Evolutionary conservation across 2,329 filamentous ascomycete species (phyloP), one percentile per base, ranked within the genome.

Genomic region (Lasiodiplodia sp.): DNA sequence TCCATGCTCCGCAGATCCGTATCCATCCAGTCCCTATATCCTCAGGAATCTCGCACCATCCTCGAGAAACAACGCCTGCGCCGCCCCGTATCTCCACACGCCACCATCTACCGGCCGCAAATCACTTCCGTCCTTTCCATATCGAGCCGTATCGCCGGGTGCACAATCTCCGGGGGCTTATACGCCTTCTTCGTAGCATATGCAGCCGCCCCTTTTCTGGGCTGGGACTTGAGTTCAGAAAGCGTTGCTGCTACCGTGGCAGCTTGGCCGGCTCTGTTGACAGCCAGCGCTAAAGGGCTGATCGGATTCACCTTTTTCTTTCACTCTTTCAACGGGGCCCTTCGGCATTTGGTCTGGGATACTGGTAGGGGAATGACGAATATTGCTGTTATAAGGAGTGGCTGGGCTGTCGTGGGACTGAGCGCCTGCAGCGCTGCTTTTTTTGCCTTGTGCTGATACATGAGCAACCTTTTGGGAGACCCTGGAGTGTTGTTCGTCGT

Each of bases 111-210:
- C 89, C 87, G 89, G 80, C 88, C 91, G 70, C 89, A 93, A 81
- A 92, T 97, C 83, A 96, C 93, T 74, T 97, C 90, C 91, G 90
- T 92, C 81, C 86, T 87, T 73, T 90, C 89, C 74, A 89, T 85
- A 69, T 86, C 92, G 82, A 92, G 93, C 84, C 93, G 94, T 76
- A 89, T 97, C 83, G 95, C 93, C n/a, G 94, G 93, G 75, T 82
- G 86, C 77, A 81, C 86, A 70, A 86, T 96, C 73, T 90, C 90
- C 70, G 92, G 91, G 72, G 82, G 85, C 58, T 86, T 97, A 71
- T 97, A 97, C 87, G 81, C 88, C 79, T 97, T 93, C 85, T 90
- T 91, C 71, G 82, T 89, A 72, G 88, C 91, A 66, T 97, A 97
- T 86, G 90, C 97, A 70, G 87, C 87, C 72, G 90, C 93, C 0